A percentile compares a stretch with the other conserved stretches of the same genome.
These are phyloP conservation scores for Alternaria sp. DNA, from an alignment of 2,329 filamentous ascomycete species.

Conservation along the genomic window DNA sequence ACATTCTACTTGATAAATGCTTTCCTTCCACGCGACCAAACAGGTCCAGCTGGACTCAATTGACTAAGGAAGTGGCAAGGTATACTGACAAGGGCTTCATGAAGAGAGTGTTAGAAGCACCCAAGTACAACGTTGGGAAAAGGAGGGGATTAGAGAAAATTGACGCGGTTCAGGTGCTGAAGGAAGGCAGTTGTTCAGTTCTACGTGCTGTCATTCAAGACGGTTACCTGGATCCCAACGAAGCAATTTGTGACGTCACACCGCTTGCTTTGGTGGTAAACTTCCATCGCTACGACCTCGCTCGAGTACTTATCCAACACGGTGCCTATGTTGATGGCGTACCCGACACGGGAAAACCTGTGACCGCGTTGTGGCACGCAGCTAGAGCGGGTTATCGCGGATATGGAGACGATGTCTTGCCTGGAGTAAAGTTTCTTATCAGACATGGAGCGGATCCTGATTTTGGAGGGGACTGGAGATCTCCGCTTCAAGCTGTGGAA, in stretches of 20 bases:
- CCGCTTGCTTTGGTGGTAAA: background rate
- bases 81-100: background rate
- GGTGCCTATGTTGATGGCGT: background rate
- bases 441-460: constrained; percentile 2
- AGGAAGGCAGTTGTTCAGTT: background rate
- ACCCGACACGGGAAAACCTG: background rate
- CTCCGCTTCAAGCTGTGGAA: background rate
- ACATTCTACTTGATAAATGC: background rate
- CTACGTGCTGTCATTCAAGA: background rate
- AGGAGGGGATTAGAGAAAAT: background rate
- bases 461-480: background rate
- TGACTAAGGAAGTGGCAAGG: background rate
- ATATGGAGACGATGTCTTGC: background rate
- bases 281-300: constrained; percentile 1
- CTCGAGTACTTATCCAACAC: background rate
- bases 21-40: background rate
- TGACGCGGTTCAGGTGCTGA: background rate
- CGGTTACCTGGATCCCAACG: background rate
- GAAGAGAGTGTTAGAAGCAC: background rate
- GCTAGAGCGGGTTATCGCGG: background rate
- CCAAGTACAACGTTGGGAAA: background rate
- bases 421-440: constrained; percentile 1
- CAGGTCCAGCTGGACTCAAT: background rate
- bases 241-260: background rate
- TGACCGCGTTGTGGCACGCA: constrained; percentile 2